phyloP scores from a whole-genome alignment of 2,329 filamentous ascomycete species.

The Chalara sp. region DNA sequence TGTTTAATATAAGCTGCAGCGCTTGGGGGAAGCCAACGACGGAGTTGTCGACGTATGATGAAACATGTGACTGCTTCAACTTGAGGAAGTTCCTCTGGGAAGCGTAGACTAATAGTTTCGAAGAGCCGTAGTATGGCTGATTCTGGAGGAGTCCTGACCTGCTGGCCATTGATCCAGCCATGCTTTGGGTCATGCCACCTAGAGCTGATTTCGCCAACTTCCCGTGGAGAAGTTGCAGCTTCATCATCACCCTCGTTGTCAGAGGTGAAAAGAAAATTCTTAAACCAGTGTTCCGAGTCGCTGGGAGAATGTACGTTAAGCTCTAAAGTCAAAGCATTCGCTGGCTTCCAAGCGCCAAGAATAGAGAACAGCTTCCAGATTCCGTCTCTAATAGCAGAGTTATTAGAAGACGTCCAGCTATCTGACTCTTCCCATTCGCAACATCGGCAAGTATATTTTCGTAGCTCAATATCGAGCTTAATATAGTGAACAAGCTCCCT shows the following conservation, averaged over 20 bases:
- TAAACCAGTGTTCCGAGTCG: slow-evolving; percentile 30
- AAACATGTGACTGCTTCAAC: slow-evolving; percentile 26
- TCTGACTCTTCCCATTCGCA: slow-evolving; percentile 9
- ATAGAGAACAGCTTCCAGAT: slow-evolving; percentile 26
- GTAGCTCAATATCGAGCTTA: slow-evolving; percentile 25
- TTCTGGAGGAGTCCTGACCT: slow-evolving; percentile 17
- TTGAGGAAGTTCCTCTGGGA: slow-evolving; percentile 14
- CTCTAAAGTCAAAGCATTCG: slow-evolving; percentile 26
- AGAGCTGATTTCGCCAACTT: not conserved
- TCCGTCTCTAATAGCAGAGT: slow-evolving; percentile 13
- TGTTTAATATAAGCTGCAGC: slow-evolving; percentile 17
- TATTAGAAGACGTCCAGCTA: not conserved
- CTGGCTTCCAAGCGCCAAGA: slow-evolving; percentile 25
- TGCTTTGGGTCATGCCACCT: slow-evolving; percentile 23
- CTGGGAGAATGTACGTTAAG: slow-evolving; percentile 29
- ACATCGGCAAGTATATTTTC: slow-evolving; percentile 17
- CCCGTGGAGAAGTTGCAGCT: not conserved
- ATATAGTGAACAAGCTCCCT: slow-evolving; percentile 25
- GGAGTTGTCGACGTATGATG: slow-evolving; percentile 29
- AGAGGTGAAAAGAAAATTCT: slow-evolving; percentile 20
- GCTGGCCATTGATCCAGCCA: slow-evolving; percentile 24
- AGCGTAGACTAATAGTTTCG: slow-evolving; percentile 3
- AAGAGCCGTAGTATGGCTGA: slow-evolving; percentile 24
- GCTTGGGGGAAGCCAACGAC: slow-evolving; percentile 17
- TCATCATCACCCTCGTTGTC: slow-evolving; percentile 16